These are phyloP conservation scores for Alternaria ventricosa DNA, from an alignment of 2,329 filamentous ascomycete genomes.

Conservation along the genomic window DNA sequence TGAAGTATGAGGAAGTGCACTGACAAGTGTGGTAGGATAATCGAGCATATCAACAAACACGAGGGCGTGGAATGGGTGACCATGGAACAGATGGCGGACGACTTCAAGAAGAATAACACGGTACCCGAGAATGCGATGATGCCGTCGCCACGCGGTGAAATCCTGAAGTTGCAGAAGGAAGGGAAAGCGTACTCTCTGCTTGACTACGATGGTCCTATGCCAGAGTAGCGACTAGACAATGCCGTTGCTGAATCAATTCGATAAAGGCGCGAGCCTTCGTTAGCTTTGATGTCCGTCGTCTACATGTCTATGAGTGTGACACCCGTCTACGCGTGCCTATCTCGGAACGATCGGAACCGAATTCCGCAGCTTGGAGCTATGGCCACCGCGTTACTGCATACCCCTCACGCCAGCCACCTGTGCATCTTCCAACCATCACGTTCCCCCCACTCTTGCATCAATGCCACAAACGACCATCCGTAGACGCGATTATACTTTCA, in stretches of 20 bases:
- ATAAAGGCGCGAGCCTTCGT: neutral
- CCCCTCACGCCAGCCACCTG: conserved; percentile 12
- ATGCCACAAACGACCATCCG: conserved; percentile 8
- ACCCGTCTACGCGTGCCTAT: neutral
- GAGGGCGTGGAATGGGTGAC: conserved; percentile 71
- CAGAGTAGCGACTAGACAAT: neutral
- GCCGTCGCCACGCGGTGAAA: conserved; percentile 63
- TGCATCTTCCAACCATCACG: neutral
- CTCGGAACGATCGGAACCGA: conserved; percentile 9
- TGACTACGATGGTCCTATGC: conserved; percentile 27
- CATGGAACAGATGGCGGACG: conserved; percentile 74
- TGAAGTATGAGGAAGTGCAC: neutral
- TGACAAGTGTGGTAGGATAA: conserved; percentile 53
- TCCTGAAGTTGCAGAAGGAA: conserved; percentile 55
- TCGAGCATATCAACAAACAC: conserved; percentile 71
- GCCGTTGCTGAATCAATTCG: neutral
- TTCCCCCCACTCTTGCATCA: conserved; percentile 33
- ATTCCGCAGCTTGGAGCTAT: conserved; percentile 6
- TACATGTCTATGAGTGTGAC: neutral
- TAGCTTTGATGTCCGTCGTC: neutral
- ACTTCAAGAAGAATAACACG: conserved; percentile 72
- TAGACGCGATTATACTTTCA: neutral
- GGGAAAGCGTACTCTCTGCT: conserved; percentile 35
- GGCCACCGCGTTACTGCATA: conserved; percentile 4
- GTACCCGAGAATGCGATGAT: conserved; percentile 65